Conservation (phyloP, 2,329 filamentous ascomycete genomes). For the Xylariaceae sp. region DNA sequence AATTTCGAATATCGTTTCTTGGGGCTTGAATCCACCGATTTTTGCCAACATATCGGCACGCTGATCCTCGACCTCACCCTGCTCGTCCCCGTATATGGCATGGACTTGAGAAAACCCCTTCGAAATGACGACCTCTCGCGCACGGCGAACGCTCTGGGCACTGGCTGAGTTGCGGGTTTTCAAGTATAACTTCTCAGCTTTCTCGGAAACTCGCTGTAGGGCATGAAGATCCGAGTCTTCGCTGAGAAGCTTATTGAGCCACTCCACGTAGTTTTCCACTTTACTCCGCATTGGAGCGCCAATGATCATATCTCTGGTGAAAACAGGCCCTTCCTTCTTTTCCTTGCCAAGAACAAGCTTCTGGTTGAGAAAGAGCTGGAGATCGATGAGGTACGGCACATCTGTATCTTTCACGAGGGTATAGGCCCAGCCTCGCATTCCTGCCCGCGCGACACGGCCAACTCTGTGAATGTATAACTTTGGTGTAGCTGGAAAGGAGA, state of each 20-base stretch:
- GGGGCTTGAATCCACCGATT: constrained; percentile 83
- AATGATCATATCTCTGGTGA: constrained; percentile 78
- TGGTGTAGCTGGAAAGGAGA: constrained; percentile 93
- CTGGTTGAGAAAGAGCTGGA: constrained; percentile 92
- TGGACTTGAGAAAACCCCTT: constrained; percentile 74
- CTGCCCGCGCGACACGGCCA: constrained; percentile 91
- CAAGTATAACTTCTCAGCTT: constrained; percentile 91
- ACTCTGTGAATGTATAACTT: constrained; percentile 97
- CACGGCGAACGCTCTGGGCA: constrained; percentile 81
- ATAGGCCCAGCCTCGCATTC: constrained; percentile 90
- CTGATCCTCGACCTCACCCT: constrained; percentile 63
- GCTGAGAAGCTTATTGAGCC: constrained; percentile 73
- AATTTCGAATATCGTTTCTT: constrained; percentile 96
- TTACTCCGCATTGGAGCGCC: constrained; percentile 71
- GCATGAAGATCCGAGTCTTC: constrained; percentile 72
- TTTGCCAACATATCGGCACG: constrained; percentile 83
- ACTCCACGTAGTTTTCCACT: constrained; percentile 75
- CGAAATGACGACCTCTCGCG: constrained; percentile 71
- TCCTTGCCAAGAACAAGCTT: constrained; percentile 74
- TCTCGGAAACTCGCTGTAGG: constrained; percentile 71
- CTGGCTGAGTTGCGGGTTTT: constrained; percentile 89
- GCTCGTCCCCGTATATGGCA: constrained; percentile 72
- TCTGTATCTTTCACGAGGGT: constrained; percentile 86
- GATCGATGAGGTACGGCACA: constrained; percentile 85
- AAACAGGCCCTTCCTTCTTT: constrained; percentile 59